Base-by-base conservation (phyloP, 2,329 filamentous ascomycete genomes). In the Penicillium decumbens region DNA sequence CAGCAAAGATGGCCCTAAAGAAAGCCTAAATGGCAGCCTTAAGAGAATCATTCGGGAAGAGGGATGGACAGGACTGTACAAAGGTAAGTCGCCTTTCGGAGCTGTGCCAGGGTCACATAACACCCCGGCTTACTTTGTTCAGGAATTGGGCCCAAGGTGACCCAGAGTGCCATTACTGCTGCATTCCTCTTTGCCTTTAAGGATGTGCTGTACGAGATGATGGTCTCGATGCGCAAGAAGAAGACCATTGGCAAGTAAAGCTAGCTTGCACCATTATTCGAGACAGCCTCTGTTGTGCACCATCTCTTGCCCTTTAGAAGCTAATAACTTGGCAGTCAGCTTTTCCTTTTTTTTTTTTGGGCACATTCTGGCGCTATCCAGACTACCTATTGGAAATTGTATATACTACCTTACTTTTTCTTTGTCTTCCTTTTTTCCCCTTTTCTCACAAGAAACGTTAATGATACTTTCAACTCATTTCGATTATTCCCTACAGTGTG, bases 101-200 rank as follows among this genome's bases (percentile, higher is more conserved):
- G 32, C 20, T 37, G 33, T 37, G 18, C 15, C 15, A 20, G 8
- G 33, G 20, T 12, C 4, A 20, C 18, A 37, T 9, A 23, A 10
- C 15, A 12, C 33, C 18, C 32, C 8, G 23, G 23, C 38, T 40
- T 15, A 40, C 38, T 27, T 27, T 18, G 20, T 27, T 41, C 58
- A 95, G 91, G 92, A 46, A 95, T 98, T 65, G 90, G 85, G 20
- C 90, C 93, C 60, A 98, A 98, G 80, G 86, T 98, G 59, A 91
- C 90, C 18, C 93, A 98, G 75, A 96, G 91, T 67, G 93, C 97
- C 40, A 80, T 98, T 54, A 98, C 93, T 4, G 93, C 93, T 5
- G 93, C 93, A 2, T 90, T 97, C 73, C 77, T 98, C 50, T 98
- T 98, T 68, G 93, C 91, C 1, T 96, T 98, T 77, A 98, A 98